Evolutionary conservation across 2,329 filamentous ascomycete species (phyloP), one percentile per base, ranked within the genome.

Genomic region (Claviceps spartinae): DNA sequence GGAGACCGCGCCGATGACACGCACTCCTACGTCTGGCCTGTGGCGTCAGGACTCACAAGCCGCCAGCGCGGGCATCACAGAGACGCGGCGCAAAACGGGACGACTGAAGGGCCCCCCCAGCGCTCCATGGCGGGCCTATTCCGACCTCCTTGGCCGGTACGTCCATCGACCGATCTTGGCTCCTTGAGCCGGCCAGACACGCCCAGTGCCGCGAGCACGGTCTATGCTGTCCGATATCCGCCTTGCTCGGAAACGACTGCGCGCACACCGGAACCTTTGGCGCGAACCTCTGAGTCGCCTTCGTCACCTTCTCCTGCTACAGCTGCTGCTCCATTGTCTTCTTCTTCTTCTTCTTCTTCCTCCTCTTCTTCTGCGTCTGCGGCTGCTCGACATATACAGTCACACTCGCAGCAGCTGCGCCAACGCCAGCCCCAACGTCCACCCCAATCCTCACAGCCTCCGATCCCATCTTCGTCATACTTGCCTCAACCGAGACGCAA

Each of bases 181-280:
- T 79, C 79, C 0, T 63, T 81, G 44, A 83, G 79, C 59, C 71
- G 79, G 55, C 78, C 79, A 18, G 79, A 83, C 54, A 82, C 80
- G 1, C 73, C 77, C 18, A 83, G 79, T 59, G 79, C 78, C 1
- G 79, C 78, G 45, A 83, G 79, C 62, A 83, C 80, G 1, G 75
- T 79, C 3, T 84, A 84, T 56, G 77, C 78, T 6, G 72, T 83
- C 38, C 72, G 79, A 50, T 83, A 83, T 56, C 78, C 81, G 51
- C 71, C 77, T 11, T 69, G 76, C 6, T 76, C 77, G 2, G 80
- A 80, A 53, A 69, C 71, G 16, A 70, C 71, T 5, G 69, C 71
- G 4, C 69, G 70, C 50, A 72, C 72, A 8, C 72, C 73, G 2
- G 71, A 75, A n/a, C 66, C 60, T 11, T 52, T 60, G 13, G 46